Evolutionary conservation across 2,329 filamentous ascomycete genomes (phyloP), one percentile per base, ranked within the genome.

Genomic region (Chrysoporthe deuterocubensis): DNA sequence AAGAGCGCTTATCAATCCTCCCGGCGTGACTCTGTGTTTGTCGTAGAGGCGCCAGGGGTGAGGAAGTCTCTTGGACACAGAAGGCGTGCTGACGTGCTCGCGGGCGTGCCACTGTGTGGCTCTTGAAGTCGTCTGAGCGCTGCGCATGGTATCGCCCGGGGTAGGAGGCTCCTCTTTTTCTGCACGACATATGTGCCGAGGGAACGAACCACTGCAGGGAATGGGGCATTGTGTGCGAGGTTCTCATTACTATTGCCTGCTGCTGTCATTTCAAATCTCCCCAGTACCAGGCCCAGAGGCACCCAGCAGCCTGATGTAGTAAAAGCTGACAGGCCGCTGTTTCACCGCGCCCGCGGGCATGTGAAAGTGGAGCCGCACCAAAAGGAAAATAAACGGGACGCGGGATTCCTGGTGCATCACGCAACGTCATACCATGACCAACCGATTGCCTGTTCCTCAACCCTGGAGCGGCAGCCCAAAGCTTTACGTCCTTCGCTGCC

Each of bases 321-420:
- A 4, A 13, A n/a, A 21, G 34, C 16, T 57, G 54, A n/a, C 54
- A n/a, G 34, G 34, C 54, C 34, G 34, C 32, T 11, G 40, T 57
- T 50, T 34, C 40, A 48, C 50, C 13, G 32, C 2, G 21, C 46
- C 40, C 42, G 40, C 46, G 4, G 60, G 66, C 66, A 68, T 68
- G 66, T 68, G 66, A 68, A 65, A 65, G 66, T 68, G 66, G 66
- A 68, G 40, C 16, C 62, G 44, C 16, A 40, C 7, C 32, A 16
- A 7, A 32, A 32, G 32, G n/a, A 40, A 40, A 57, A 57, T 18
- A 21, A 40, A 9, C 16, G 32, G 54, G 52, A 26, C 13, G 50
- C 50, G 34, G 32, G 40, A 57, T 40, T 32, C 54, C 34, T 21
- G 54, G 16, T 40, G 54, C 54, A 57, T 54, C 50, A 57, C 54